These are phyloP conservation scores for Pterulicium gracile DNA, from an alignment of 1,284 basidiomycete genomes.

Conservation along the genomic window DNA sequence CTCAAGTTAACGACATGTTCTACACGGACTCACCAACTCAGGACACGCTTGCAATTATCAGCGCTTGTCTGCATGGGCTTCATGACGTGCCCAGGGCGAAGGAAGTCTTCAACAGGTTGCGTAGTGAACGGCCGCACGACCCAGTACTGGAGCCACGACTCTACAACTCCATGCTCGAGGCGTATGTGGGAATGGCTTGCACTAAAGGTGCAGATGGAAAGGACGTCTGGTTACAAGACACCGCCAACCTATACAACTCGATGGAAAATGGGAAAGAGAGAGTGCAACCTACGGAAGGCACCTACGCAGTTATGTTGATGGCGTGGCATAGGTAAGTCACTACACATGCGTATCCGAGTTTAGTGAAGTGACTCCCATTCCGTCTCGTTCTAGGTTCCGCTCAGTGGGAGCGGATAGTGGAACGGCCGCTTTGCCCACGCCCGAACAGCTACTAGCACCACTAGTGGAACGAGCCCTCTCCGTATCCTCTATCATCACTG, in stretches of 20 bases:
- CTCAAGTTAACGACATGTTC: slow-evolving; percentile 39
- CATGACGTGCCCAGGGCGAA: slow-evolving; percentile 66
- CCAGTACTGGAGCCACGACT: slow-evolving; percentile 36
- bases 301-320: slow-evolving; percentile 59
- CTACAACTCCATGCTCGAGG: slow-evolving; percentile 45
- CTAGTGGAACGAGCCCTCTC: slow-evolving; percentile 36
- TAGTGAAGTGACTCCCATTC: background rate
- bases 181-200: slow-evolving; percentile 50
- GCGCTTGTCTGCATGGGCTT: slow-evolving; percentile 65
- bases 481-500: slow-evolving; percentile 41
- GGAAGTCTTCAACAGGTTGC: slow-evolving; percentile 51
- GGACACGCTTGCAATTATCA: slow-evolving; percentile 65
- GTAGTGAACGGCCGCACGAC: slow-evolving; percentile 28
- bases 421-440: background rate
- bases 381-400: too few relatives aligned
- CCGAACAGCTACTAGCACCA: background rate
- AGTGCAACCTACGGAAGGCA: slow-evolving; percentile 39
- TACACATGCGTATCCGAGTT: too few relatives aligned
- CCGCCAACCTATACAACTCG: slow-evolving; percentile 43
- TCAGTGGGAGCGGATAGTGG: too few relatives aligned
- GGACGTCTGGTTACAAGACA: slow-evolving; percentile 44
- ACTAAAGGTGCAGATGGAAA: slow-evolving; percentile 29
- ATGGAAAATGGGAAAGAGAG: slow-evolving; percentile 43
- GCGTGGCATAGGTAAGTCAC: slow-evolving; percentile 39
- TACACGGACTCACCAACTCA: slow-evolving; percentile 54